Evolutionary conservation across 23 red algal species (phyloP), one percentile per base, ranked within the genome.

Genomic region (Gracilaria domingensis): DNA sequence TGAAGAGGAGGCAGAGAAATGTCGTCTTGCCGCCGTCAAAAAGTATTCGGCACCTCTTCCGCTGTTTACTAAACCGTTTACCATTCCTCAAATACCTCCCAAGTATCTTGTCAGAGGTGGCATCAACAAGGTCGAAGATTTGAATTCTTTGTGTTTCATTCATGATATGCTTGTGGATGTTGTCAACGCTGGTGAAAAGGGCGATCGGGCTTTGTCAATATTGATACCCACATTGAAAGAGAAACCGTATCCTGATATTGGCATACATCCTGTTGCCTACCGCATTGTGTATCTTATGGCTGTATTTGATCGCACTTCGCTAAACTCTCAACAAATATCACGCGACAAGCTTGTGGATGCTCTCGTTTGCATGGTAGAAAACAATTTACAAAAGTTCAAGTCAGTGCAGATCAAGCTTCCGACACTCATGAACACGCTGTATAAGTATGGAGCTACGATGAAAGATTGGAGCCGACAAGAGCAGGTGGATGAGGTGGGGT

Each of bases 31-130:
- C 6, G 48, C 48, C 8, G 7, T 55, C 14, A 49, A 80, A 12
- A 89, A 89, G 33, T 89, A 78, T 24, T 89, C 85, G 23, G 85
- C 70, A 2, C 85, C 85, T 53, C 24, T 89, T 12, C 72, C 85
- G 26, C 35, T 89, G 17, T 89, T 89, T 21, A 36, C 38, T 42
- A 89, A 76, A 12, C 16, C 70, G 2, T 37, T 79, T 32, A 39
- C 32, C 7, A 76, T 89, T 79, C 20, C 70, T 24, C 26, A 80
- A 47, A 79, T 78, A 17, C 37, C 62, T 65, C 24, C 16, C 3
- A 89, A 79, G 28, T 89, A 56, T 40, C 53, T 65, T 21, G 54
- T 81, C 33, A 54, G 47, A 58, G 49, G 47, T 38, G 32, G 45
- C 9, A 8, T 26, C 32, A 34, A 24, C 13, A 62, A 33, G 53